Percentiles rank a stretch among this genome's conserved stretches.
Evolutionary conservation across 129 eudicot species (phyloP).

Genomic region (Flaveria trinervia): DNA sequence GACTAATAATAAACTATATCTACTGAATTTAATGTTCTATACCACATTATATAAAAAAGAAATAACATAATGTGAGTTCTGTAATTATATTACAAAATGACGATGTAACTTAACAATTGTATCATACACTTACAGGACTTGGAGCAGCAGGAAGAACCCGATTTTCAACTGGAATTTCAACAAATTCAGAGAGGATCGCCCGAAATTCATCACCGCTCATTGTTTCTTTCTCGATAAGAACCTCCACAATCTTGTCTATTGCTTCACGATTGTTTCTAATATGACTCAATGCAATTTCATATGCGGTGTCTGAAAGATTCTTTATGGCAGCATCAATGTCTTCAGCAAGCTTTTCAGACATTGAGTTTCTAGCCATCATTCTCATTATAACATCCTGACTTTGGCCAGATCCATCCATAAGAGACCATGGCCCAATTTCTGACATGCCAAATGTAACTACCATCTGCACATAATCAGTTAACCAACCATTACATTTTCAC

Average conservation of each 20-base stretch:
- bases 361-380: slow-evolving; percentile 98
- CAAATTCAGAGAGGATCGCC: slow-evolving; percentile 84
- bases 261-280: slow-evolving; percentile 91
- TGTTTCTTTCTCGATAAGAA: slow-evolving; percentile 90
- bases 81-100: slow-evolving; percentile 23
- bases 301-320: slow-evolving; percentile 80
- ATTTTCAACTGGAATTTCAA: slow-evolving; percentile 87
- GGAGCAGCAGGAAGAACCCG: slow-evolving; percentile 56
- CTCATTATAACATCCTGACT: slow-evolving; percentile 89
- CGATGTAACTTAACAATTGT: slow-evolving; percentile 8
- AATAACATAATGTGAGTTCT: background rate
- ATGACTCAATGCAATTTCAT: slow-evolving; percentile 80
- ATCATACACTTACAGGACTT: slow-evolving; percentile 64
- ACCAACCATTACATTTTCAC: slow-evolving; percentile 9
- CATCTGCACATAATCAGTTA: slow-evolving; percentile 54
- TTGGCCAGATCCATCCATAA: slow-evolving; percentile 87
- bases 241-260: slow-evolving; percentile 90
- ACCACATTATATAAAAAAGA: background rate
- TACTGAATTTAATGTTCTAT: background rate
- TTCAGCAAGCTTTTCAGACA: slow-evolving; percentile 93
- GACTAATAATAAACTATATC: background rate
- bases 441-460: slow-evolving; percentile 95
- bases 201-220: slow-evolving; percentile 93
- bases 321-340: slow-evolving; percentile 88
- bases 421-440: slow-evolving; percentile 96